A percentile compares a stretch with the other conserved stretches of the same genome.
phyloP scores from a whole-genome alignment of 164 flowering plant genomes.

The Magnolia changhungtana region DNA sequence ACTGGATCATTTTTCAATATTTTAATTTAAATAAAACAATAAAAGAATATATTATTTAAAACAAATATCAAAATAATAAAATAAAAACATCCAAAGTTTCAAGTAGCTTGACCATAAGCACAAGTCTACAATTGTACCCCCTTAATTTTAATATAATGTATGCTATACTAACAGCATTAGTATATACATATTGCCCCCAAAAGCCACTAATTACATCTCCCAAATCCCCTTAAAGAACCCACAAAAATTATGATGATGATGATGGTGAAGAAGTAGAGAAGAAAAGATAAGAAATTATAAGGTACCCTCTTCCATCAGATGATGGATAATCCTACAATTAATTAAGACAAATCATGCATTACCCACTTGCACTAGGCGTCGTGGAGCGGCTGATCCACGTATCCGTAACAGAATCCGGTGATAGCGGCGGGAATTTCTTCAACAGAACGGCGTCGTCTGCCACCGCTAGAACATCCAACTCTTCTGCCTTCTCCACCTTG shows the following conservation, averaged over 20 bases:
- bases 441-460: slow-evolving; percentile 37
- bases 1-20: too few species aligned
- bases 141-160: neutral
- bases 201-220: neutral
- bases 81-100: neutral
- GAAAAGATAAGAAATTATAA: neutral
- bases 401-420: slow-evolving; percentile 36
- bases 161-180: neutral
- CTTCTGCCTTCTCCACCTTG: slow-evolving; percentile 25
- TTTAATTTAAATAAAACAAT: too few species aligned
- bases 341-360: neutral
- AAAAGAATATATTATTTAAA: too few species aligned
- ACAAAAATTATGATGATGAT: neutral
- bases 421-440: slow-evolving; percentile 30
- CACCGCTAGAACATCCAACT: slow-evolving; percentile 23
- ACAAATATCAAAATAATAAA: neutral
- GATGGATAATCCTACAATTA: neutral
- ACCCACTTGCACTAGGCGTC: slow-evolving; percentile 18
- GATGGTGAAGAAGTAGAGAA: neutral
- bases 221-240: neutral
- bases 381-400: slow-evolving; percentile 31
- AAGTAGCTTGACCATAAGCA: neutral
- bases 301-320: neutral
- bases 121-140: neutral
- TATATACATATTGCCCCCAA: neutral